Evolutionary conservation across 1,284 basidiomycete species (phyloP).

Genomic region (Earliella scabrosa): DNA sequence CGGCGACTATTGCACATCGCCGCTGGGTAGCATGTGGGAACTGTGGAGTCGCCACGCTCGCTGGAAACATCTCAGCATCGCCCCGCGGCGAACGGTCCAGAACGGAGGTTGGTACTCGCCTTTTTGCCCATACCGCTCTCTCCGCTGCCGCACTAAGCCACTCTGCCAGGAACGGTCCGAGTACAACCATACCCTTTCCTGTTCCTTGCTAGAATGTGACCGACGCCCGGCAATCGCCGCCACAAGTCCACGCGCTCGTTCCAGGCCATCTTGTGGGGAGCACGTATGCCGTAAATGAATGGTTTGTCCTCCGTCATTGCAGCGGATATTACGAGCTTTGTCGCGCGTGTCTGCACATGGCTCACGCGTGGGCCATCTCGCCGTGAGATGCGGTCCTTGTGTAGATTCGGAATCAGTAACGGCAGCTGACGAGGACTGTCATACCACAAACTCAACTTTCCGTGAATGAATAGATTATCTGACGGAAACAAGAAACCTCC

Average conservation of each 20-base stretch:
- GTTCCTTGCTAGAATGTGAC: neutral
- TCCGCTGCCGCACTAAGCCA: too few species aligned
- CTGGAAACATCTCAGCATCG: constrained; percentile 9
- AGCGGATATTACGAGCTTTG: neutral
- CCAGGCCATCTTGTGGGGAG: neutral
- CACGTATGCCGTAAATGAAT: neutral
- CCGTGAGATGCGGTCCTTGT: neutral
- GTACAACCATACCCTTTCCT: neutral
- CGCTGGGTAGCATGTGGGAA: constrained; percentile 21
- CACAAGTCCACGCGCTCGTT: neutral
- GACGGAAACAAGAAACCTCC: neutral
- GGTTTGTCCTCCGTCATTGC: neutral
- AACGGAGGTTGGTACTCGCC: constrained; percentile 1
- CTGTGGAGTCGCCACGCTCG: constrained; percentile 19
- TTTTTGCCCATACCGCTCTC: neutral
- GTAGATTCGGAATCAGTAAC: neutral
- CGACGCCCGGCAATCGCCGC: constrained; percentile 1
- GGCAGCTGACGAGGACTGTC: neutral
- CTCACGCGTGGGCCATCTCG: neutral
- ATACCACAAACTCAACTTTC: neutral
- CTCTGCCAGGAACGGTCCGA: neutral
- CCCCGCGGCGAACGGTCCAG: constrained; percentile 10
- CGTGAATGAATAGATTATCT: neutral
- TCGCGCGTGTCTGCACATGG: neutral
- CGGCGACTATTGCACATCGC: constrained; percentile 2